These are phyloP conservation scores for Hyaloscypha variabilis DNA, from an alignment of 495 filamentous ascomycete genomes.

Conservation along the genomic window DNA sequence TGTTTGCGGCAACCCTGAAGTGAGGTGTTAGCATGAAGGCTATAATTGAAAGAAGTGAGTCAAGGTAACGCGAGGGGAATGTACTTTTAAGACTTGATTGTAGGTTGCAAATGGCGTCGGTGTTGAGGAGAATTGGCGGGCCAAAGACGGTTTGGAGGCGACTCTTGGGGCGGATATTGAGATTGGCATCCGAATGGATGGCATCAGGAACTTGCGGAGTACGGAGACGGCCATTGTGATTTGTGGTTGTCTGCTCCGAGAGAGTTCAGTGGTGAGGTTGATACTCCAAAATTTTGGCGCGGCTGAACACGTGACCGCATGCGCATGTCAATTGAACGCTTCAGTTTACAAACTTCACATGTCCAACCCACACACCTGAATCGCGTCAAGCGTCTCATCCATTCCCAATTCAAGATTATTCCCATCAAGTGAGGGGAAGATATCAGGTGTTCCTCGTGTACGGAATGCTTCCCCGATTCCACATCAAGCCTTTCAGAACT, in stretches of 20 bases:
- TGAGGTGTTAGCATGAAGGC: neutral
- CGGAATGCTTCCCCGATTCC: too few relatives aligned
- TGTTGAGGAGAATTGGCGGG: conserved; percentile 51
- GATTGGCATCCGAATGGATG: conserved; percentile 27
- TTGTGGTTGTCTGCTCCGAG: neutral
- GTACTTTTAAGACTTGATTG: conserved; percentile 60
- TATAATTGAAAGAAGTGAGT: neutral
- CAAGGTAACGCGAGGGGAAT: neutral
- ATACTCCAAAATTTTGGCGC: conserved; percentile 13
- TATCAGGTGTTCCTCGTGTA: too few relatives aligned
- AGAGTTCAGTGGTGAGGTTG: neutral
- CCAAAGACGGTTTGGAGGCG: neutral
- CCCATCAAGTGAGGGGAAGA: too few relatives aligned
- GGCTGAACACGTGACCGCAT: neutral
- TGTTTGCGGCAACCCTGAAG: conserved; percentile 70
- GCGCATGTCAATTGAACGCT: too few relatives aligned
- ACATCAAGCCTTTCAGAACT: too few relatives aligned
- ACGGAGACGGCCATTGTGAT: conserved; percentile 49
- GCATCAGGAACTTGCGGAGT: conserved; percentile 28
- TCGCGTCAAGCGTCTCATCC: too few relatives aligned
- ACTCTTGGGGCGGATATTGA: conserved; percentile 14
- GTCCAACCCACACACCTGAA: too few relatives aligned
- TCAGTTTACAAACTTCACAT: too few relatives aligned
- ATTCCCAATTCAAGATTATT: too few relatives aligned
- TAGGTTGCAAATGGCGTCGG: conserved; percentile 55